Evolutionary conservation across 2,329 filamentous ascomycete species (phyloP), one percentile per base, ranked within the genome.

Genomic region (Xylariomycetidae sp.): DNA sequence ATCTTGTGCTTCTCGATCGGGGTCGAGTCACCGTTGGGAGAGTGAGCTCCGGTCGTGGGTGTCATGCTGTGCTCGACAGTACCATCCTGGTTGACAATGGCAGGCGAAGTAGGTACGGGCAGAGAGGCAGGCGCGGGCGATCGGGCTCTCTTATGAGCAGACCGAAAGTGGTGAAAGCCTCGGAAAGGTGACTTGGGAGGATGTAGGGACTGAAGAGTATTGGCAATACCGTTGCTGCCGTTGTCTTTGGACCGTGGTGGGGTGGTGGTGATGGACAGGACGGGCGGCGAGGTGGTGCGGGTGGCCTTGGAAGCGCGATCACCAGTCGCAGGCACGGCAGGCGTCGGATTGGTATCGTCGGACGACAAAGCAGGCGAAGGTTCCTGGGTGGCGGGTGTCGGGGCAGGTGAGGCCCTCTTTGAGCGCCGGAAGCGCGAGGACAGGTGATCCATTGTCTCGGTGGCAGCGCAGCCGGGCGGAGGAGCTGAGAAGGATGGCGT

Each of bases 131-230:
- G 40, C 7, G 47, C 42, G 7, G 60, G 60, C 13, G 69, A 70
- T 32, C 63, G 61, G 37, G 65, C 64, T 48, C 69, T 65, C 54
- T 72, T 72, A 34, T 62, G 56, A 16, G 65, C 59, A 34, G 60
- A 55, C 34, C 64, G 61, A 32, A 71, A 57, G 32, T 65, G 43
- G 27, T 34, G 61, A 37, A 72, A 57, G 40, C 57, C 59, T 25
- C 64, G 62, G 31, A 72, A 68, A 25, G 67, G 53, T 2, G 54
- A 57, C 38, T 49, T 55, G 20, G 46, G 37, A 12, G 43, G 35
- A 14, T 36, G 40, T 22, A 49, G 30, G 5, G 35, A n/a, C n/a
- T n/a, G n/a, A n/a, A n/a, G n/a, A n/a, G n/a, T n/a, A n/a, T n/a
- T n/a, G n/a, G n/a, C n/a, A n/a, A n/a, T n/a, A n/a, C n/a, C 26